A percentile compares a stretch with the other conserved stretches of the same genome.
Conservation (phyloP, 169 alveolate genomes). For the Theileria equi region DNA sequence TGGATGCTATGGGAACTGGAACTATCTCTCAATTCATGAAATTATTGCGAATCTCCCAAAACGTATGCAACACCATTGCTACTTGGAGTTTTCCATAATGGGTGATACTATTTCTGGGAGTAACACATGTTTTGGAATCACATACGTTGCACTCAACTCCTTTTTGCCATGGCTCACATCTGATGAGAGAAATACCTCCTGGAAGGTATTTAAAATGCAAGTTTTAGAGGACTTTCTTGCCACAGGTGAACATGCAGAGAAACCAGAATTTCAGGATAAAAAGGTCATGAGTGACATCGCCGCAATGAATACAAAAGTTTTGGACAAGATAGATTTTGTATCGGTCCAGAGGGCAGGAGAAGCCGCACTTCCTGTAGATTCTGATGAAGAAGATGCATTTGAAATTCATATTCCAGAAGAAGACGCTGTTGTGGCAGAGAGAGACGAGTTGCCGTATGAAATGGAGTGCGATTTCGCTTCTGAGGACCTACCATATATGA, state of each 20-base stretch:
- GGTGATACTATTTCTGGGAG: constrained; percentile 36
- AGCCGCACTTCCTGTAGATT: constrained; percentile 31
- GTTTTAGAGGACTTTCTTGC: constrained; percentile 73
- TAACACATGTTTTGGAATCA: constrained; percentile 70
- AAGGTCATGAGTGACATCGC: constrained; percentile 30
- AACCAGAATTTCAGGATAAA: constrained; percentile 7
- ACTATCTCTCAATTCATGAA: constrained; percentile 64
- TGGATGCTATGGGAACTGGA: constrained; percentile 72
- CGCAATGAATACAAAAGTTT: constrained; percentile 34
- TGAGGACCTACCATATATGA: constrained; percentile 80
- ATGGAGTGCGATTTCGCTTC: constrained; percentile 80
- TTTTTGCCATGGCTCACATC: constrained; percentile 79
- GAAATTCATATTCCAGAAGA: constrained; percentile 44
- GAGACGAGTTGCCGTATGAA: constrained; percentile 85
- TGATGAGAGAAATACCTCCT: constrained; percentile 68
- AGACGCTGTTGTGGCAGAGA: constrained; percentile 68
- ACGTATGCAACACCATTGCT: constrained; percentile 83
- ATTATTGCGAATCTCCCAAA: constrained; percentile 74
- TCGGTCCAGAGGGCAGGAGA: constrained; percentile 51
- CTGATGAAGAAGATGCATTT: no score
- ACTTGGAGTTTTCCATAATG: constrained; percentile 69
- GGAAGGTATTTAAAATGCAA: constrained; percentile 71
- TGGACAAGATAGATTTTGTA: constrained; percentile 45
- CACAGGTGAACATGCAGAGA: constrained; percentile 70
- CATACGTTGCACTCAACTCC: constrained; percentile 75